A percentile compares a stretch with the other conserved stretches of the same genome.
phyloP scores from a whole-genome alignment of 78 protist species.

The Tieghemostelium lacteum region DNA sequence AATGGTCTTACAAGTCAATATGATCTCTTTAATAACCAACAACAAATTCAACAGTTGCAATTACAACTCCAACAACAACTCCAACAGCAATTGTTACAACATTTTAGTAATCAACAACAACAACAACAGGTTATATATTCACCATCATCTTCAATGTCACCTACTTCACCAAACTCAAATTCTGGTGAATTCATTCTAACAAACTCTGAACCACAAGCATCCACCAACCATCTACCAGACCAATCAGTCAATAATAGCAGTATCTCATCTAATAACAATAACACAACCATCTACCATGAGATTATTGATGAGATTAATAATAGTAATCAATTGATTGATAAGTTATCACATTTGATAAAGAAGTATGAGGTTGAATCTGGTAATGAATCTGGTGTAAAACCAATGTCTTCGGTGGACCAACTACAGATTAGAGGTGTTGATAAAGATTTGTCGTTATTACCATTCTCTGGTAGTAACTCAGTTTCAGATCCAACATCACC shows the following conservation, averaged over 20 bases:
- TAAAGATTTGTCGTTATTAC: not conserved
- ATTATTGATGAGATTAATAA: conserved; percentile 21
- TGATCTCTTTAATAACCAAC: not conserved
- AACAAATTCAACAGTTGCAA: not conserved
- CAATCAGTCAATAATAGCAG: not conserved
- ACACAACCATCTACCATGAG: not conserved
- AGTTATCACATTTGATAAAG: not conserved
- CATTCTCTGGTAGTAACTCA: not conserved
- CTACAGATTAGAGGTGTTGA: too few relatives aligned
- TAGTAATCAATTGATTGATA: conserved; percentile 10
- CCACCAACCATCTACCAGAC: not conserved
- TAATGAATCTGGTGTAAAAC: too few relatives aligned
- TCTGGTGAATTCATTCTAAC: not conserved
- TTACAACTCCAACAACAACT: conserved; percentile 3
- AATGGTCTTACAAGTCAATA: not conserved
- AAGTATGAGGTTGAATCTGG: not conserved
- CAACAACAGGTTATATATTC: not conserved
- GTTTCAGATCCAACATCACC: not conserved
- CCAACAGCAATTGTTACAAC: not conserved
- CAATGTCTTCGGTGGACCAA: too few relatives aligned
- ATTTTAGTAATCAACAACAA: not conserved
- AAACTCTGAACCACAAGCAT: not conserved
- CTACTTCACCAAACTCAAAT: not conserved
- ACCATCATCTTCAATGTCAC: not conserved
- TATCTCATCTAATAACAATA: not conserved